Base-by-base conservation (phyloP, 2,329 filamentous ascomycete species). In the Colletotrichum ledebouriae region DNA sequence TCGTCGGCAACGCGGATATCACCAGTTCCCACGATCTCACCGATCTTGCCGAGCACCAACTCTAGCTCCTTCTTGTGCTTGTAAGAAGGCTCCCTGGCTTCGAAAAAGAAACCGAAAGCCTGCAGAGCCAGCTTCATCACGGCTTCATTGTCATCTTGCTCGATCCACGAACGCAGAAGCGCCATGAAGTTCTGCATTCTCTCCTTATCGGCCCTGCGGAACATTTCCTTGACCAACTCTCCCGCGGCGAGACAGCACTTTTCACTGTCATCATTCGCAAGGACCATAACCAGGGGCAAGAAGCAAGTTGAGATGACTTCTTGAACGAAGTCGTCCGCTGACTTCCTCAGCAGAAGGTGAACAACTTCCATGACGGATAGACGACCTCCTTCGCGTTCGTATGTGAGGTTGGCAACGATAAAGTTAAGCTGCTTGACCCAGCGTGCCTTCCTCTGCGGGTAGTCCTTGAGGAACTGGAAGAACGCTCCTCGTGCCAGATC, bases 321-420 rank as follows among this genome's bases (percentile, higher is more conserved):
- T 76, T 97, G 93, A 7, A 94, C 88, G 52, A 94, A 89, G 29
- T 94, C 92, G 44, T 94, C 88, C 0, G 92, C 91, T 4, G 94
- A 90, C 80, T 98, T 98, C 71, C 88, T 90, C 22, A 98, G 84
- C n/a, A 99, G 84, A 49, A 94, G 85, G 75, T 97, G 91, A 52
- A 98, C 85, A 3, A 95, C 89, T 79, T 99, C 96, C 88, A 99
- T 93, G 33, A 98, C 93, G 1, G 94, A 98, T 69, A 97, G 85
- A 42, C 97, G 88, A 33, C 96, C 96, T 69, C 96, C 92, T 73
- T 94, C 90, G 74, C 97, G 90, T 49, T 95, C 89, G 77, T 98
- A 99, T 68, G 95, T 91, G 71, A 99, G 84, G 75, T 99, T 99
- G 74, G 93, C 92, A 57, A 97, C 87, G 56, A 99, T 85, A 76